A percentile compares a stretch with the other conserved stretches of the same genome.
Evolutionary conservation across 306 rosid genomes (phyloP).

Genomic region (Quercus berberidifolia): DNA sequence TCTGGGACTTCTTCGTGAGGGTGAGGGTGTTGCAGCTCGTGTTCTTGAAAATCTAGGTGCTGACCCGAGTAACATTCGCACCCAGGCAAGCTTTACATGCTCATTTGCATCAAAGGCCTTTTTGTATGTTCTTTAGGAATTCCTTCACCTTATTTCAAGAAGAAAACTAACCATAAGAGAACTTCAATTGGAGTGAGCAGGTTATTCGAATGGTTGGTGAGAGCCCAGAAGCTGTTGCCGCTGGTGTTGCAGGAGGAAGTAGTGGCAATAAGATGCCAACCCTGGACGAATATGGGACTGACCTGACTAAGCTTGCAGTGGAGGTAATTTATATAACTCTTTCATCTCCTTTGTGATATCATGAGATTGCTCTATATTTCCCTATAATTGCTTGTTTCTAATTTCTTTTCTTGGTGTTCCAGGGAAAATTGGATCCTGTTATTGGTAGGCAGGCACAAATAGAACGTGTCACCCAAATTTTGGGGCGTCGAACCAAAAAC

Average conservation of each 20-base stretch:
- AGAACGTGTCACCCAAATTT: conserved; percentile 90
- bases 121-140: background rate
- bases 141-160: background rate
- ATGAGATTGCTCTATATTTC: conserved; percentile 5
- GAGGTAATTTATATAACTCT: conserved; percentile 48
- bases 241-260: conserved; percentile 85
- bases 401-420: conserved; percentile 1
- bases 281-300: conserved; percentile 94
- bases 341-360: background rate
- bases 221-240: conserved; percentile 92
- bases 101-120: background rate
- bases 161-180: background rate
- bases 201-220: conserved; percentile 99
- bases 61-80: conserved; percentile 87
- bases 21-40: conserved; percentile 97
- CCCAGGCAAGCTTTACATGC: conserved; percentile 62
- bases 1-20: conserved; percentile 93
- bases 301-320: conserved; percentile 92
- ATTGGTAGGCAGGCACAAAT: conserved; percentile 94
- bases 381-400: background rate
- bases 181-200: conserved; percentile 35
- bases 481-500: conserved; percentile 89
- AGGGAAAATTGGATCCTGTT: conserved; percentile 97
- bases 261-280: conserved; percentile 94
- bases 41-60: conserved; percentile 96